Base-by-base conservation (phyloP, 805 yeast species). In the Candida montana region DNA sequence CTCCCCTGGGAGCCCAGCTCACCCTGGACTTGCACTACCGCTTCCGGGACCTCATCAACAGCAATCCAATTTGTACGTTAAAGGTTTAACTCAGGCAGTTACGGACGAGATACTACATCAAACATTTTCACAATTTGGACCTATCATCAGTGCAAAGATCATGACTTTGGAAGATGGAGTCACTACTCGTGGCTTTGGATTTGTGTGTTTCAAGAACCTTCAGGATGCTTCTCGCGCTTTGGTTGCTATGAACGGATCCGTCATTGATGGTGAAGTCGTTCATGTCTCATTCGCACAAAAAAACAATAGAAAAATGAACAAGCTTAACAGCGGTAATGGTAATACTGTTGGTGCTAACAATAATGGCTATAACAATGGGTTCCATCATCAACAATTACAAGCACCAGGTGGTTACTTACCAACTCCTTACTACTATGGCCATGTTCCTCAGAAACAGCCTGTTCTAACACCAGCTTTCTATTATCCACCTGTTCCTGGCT, bases 261-360 rank as follows among this genome's bases (percentile, higher is more conserved):
- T 67, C 45, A 56, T 77, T 43, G 67, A 67, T 52, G 82, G 79
- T 37, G 72, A 72, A 49, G 64, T 63, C 51, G 61, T 81, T 36
- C 72, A 70, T 51, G 88, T 85, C 37, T 81, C 88, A 29, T 75
- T 83, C 61, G 93, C 93, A 18, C 88, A 81, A 62, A 71, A 82
- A 62, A 78, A 79, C 65, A 75, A 79, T 57, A 80, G 75, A 57
- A 71, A 78, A 59, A 15, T 29, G 54, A 33, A 35, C 5, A 37
- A 35, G n/a, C n/a, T n/a, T n/a, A n/a, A n/a, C n/a, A n/a, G n/a
- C n/a, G n/a, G n/a, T n/a, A n/a, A n/a, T n/a, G n/a, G n/a, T n/a
- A n/a, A n/a, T n/a, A n/a, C n/a, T n/a, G n/a, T n/a, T n/a, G n/a
- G n/a, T n/a, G n/a, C n/a, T n/a, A n/a, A n/a, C n/a, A n/a, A n/a